phyloP scores from a whole-genome alignment of 129 eudicot genomes.

The Arctium lappa region DNA sequence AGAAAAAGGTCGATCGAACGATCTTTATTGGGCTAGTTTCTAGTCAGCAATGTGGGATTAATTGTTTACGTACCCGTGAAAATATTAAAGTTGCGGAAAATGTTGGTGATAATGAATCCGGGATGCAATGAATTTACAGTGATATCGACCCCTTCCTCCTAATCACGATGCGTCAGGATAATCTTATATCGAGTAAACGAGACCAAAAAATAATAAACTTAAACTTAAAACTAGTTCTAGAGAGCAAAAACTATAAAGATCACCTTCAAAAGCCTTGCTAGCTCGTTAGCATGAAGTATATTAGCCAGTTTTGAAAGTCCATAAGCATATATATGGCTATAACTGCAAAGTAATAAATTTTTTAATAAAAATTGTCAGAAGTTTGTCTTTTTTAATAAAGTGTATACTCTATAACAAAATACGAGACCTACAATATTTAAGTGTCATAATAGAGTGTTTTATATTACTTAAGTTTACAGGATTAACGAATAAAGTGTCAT shows the following conservation, averaged over 20 bases:
- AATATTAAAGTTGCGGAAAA: constrained; percentile 11
- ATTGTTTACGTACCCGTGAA: constrained; percentile 10
- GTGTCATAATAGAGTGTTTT: not conserved
- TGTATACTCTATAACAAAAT: no score
- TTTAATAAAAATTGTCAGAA: not conserved
- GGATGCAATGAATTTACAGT: constrained; percentile 33
- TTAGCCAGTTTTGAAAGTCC: constrained; percentile 35
- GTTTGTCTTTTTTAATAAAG: not conserved
- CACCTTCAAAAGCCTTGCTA: constrained; percentile 38
- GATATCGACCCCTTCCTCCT: constrained; percentile 28
- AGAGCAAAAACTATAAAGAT: not conserved
- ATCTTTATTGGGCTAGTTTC: not conserved
- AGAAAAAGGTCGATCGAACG: not conserved
- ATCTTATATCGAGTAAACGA: not conserved
- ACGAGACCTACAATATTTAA: no score
- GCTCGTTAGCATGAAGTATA: constrained; percentile 39
- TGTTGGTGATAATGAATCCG: constrained; percentile 22
- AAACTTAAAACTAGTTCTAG: not conserved
- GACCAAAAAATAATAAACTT: not conserved
- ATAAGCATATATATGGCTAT: constrained; percentile 9
- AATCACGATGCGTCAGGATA: not conserved
- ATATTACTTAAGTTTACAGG: not conserved
- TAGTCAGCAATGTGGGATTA: constrained; percentile 1
- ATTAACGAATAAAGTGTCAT: not conserved
- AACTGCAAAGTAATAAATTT: constrained; percentile 12